Base-by-base conservation (phyloP, 1,284 basidiomycete genomes). In the Fomes fomentarius region DNA sequence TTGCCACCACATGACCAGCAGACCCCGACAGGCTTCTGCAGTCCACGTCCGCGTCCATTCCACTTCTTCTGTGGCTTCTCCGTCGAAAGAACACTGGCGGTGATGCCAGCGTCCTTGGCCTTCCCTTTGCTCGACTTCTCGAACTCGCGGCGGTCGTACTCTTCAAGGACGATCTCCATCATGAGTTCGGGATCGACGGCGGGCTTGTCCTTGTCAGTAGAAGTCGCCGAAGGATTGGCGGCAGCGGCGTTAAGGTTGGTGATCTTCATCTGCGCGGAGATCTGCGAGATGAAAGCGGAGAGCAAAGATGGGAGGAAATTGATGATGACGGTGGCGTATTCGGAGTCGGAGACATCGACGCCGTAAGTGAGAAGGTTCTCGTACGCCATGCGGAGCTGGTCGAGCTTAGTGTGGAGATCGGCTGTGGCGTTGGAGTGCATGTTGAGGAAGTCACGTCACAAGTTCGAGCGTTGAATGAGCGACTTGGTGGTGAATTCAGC, bases 1-100 rank as follows among this genome's bases (percentile, higher is more conserved):
- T 47, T 50, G 31, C 56, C 46, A 11, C 46, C 39, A 37, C 55
- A 52, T 40, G 39, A 52, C 50, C 50, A 57, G 46, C 51, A 56
- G 4, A 48, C 52, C 7, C 52, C 52, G 15, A 54, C 52, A 28
- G 52, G 53, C 11, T 34, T 26, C 30, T 37, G 42, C 26, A 40
- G 53, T 19, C 28, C 28, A 6, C 12, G 28, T 7, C 28, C 28
- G n/a, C n/a, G n/a, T n/a, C 44, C 40, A 26, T 34, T 35, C 12
- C 46, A 38, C 8, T 46, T 44, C 47, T 28, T 12, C 39, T 41
- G 38, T 17, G 47, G 53, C 53, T 55, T 55, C 43, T 55, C 43
- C 14, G 47, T 22, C 19, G 53, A 55, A 14, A 55, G 7, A 7
- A 34, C 53, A 19, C 47, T 50, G 17, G 47, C 53, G 2, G 53